Percentiles rank a stretch among this genome's conserved stretches.
Evolutionary conservation across 202 grass and related monocot genomes (phyloP).

Genomic region (Eragrostis tef): DNA sequence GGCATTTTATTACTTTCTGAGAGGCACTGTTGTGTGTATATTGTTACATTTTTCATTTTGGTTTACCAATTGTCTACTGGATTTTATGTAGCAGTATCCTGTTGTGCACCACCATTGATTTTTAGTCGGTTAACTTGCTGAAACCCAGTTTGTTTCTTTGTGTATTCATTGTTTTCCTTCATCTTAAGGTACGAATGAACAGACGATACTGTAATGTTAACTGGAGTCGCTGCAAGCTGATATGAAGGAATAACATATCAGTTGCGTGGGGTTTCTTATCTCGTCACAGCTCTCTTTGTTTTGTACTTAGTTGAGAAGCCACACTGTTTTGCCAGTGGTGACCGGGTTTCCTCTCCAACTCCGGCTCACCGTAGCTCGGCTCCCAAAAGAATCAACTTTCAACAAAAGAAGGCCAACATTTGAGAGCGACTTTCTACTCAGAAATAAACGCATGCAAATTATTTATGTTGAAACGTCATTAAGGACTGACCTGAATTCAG

Average conservation of each 20-base stretch:
- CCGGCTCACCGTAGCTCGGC: neutral
- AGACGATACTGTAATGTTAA: neutral
- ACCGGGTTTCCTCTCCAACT: neutral
- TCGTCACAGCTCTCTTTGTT: neutral
- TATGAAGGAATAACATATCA: neutral
- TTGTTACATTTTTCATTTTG: constrained; percentile 31
- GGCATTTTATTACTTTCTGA: neutral
- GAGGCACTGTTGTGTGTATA: constrained; percentile 7
- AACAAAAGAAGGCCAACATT: neutral
- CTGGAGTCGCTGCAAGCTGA: neutral
- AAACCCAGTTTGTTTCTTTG: neutral
- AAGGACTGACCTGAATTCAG: neutral
- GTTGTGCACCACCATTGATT: neutral
- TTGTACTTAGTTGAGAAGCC: neutral
- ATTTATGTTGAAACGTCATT: neutral
- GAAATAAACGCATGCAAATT: neutral
- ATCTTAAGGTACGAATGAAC: constrained; percentile 4
- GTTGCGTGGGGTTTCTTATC: neutral
- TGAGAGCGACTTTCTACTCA: neutral
- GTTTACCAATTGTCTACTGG: constrained; percentile 14
- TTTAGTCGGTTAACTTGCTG: neutral
- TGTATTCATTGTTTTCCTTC: neutral
- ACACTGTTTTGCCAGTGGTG: neutral
- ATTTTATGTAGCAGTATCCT: neutral
- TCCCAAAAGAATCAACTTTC: neutral